Evolutionary conservation across 441 rosid genomes (phyloP).

Genomic region (Populus hybrid): DNA sequence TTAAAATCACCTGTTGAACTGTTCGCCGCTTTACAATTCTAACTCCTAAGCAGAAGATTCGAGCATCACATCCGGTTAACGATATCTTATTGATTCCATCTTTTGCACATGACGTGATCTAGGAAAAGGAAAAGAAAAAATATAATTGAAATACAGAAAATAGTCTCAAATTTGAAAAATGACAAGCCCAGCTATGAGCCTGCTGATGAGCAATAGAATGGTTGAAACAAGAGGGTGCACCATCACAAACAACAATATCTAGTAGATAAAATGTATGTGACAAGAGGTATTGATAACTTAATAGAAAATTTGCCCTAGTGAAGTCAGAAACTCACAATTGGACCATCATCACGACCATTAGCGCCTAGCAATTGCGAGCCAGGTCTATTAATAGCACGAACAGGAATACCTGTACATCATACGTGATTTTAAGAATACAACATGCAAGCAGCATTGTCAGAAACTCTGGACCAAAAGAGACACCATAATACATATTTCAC

Average conservation of each 20-base stretch:
- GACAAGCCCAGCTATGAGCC: neutral
- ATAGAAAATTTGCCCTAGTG: neutral
- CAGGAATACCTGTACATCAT: constrained; percentile 46
- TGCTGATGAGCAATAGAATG: neutral
- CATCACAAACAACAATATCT: neutral
- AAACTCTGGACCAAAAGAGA: neutral
- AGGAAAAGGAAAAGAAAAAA: constrained; percentile 16
- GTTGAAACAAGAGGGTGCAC: neutral
- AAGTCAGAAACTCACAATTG: constrained; percentile 61
- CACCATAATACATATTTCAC: neutral
- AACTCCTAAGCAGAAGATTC: constrained; percentile 86
- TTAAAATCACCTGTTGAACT: constrained; percentile 69
- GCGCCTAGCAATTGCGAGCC: constrained; percentile 86
- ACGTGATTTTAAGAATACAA: constrained; percentile 6
- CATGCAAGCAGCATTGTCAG: neutral
- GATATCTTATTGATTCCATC: constrained; percentile 85
- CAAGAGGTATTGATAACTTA: neutral
- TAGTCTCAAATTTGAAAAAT: neutral
- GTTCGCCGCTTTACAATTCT: constrained; percentile 83
- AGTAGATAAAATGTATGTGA: neutral
- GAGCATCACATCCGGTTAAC: constrained; percentile 70
- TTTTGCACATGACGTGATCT: constrained; percentile 67
- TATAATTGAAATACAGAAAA: constrained; percentile 13
- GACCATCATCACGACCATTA: constrained; percentile 99
- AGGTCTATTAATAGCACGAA: constrained; percentile 85